These are phyloP conservation scores for Candida silvatica DNA, from an alignment of 805 yeast genomes.

Conservation along the genomic window DNA sequence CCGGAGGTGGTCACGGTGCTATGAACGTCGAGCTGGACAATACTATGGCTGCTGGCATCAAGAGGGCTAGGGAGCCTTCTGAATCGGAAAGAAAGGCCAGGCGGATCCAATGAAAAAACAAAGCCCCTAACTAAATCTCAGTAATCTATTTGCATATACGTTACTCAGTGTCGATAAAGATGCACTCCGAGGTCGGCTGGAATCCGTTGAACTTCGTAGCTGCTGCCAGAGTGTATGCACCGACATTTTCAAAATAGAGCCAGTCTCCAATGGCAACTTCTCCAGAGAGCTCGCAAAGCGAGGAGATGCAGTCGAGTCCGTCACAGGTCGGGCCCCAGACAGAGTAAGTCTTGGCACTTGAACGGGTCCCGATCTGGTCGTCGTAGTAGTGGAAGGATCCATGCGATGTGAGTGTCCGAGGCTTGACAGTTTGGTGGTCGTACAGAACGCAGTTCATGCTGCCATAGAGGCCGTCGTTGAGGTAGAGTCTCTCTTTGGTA, in stretches of 20 bases:
- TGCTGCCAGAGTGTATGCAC: constrained; percentile 91
- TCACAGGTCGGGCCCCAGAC: constrained; percentile 99
- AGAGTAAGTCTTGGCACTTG: constrained; percentile 33
- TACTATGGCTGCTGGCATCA: not conserved
- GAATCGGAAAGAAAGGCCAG: not conserved
- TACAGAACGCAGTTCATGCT: constrained; percentile 89
- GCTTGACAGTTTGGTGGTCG: constrained; percentile 80
- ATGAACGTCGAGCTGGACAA: constrained; percentile 22
- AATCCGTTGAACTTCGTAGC: constrained; percentile 93
- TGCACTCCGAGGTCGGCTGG: constrained; percentile 46
- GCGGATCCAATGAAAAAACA: not conserved
- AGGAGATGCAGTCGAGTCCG: constrained; percentile 79
- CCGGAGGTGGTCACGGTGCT: constrained; percentile 13
- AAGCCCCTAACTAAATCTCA: not conserved
- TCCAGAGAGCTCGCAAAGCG: constrained; percentile 41
- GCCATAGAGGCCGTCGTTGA: constrained; percentile 94
- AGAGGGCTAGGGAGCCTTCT: not conserved
- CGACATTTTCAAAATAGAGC: constrained; percentile 75
- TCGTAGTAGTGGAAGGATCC: constrained; percentile 25
- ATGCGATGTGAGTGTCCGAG: constrained; percentile 54
- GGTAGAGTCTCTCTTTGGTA: constrained; percentile 59
- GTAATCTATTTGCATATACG: not conserved
- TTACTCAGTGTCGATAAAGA: constrained; percentile 42
- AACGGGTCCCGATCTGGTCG: not conserved
- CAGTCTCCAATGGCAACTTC: constrained; percentile 82